Base-by-base conservation (phyloP, 1,284 basidiomycete species). In the Pisolithus thermaeus region DNA sequence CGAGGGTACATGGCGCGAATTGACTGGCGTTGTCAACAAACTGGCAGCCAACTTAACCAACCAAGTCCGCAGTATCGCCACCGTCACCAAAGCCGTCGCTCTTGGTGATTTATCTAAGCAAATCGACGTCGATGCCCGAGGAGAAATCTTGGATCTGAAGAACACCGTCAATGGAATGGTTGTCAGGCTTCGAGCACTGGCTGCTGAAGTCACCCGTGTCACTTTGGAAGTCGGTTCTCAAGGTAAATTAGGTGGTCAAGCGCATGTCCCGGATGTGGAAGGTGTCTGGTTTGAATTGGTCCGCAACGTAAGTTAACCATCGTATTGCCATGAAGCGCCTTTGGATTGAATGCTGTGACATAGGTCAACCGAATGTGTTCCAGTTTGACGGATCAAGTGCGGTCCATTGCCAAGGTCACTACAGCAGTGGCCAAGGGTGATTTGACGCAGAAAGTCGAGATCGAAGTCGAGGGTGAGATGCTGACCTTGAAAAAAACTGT, bases 131-230 rank as follows among this genome's bases (percentile, higher is more conserved):
- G 90, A 97, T 63, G 96, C 96, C 1, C 84, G 88, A 41, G 96
- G 97, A 38, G 97, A 99, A 71, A 97, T 99, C 51, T 76, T 97
- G 49, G 96, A 98, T 70, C 75, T 99, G 64, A 98, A 98, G 74
- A 93, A 95, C 56, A 99, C 94, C 36, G 94, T 99, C 68, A 99
- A 99, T 66, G 90, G 90, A 69, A 98, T 97, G 97, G 93, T 96
- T 41, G 86, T 94, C 57, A 77, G 90, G 63, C 77, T 98, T 36
- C 81, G 95, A 51, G 82, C 90, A 52, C 73, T 99, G 53, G 95
- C 97, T 37, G 92, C 92, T 25, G 97, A 99, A 73, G 96, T 99
- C 53, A 97, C 94, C 23, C 79, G 96, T 52, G 97, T 99, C 41
- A 96, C 95, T 3, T 75, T 94, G 47, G 92, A 97, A 76, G 94